Conservation (phyloP, 2,329 filamentous ascomycete genomes). For the Hypoxylon sp. region DNA sequence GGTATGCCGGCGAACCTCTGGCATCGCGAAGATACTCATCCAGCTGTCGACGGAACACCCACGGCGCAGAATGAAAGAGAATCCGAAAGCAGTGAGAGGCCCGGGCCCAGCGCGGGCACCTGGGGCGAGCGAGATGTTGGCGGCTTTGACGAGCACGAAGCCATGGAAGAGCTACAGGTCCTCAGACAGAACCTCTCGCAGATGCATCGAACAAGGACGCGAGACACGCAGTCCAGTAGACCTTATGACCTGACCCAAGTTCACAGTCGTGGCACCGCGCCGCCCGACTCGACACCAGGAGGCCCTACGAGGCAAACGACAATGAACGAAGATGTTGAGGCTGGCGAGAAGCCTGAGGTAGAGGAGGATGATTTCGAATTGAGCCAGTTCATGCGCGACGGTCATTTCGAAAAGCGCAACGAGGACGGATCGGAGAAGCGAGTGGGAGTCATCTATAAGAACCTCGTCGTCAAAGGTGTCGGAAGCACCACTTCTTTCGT, state of each 20-base stretch:
- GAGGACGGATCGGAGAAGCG: constrained; percentile 74
- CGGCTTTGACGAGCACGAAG: constrained; percentile 46
- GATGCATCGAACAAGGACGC: constrained; percentile 47
- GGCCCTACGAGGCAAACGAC: constrained; percentile 16
- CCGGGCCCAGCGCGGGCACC: constrained; percentile 38
- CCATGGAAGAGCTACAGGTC: constrained; percentile 48
- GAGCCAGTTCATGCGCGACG: constrained; percentile 74
- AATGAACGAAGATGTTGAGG: constrained; percentile 43
- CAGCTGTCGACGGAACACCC: constrained; percentile 24
- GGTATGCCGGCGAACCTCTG: constrained; percentile 39
- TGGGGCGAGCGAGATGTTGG: constrained; percentile 51
- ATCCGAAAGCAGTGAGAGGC: constrained; percentile 17
- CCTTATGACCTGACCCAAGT: constrained; percentile 20
- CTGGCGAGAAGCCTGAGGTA: constrained; percentile 49
- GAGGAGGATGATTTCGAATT: constrained; percentile 72
- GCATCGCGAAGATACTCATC: constrained; percentile 37
- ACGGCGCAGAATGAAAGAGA: constrained; percentile 4
- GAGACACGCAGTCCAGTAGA: constrained; percentile 45
- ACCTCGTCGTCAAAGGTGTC: constrained; percentile 76
- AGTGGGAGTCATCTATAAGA: constrained; percentile 79
- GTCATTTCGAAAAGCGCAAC: constrained; percentile 77
- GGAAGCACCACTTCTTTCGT: constrained; percentile 73
- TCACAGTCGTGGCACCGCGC: constrained; percentile 15
- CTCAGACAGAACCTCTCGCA: constrained; percentile 47
- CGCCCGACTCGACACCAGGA: constrained; percentile 16